Conservation (phyloP, 2,329 filamentous ascomycete genomes). For the Fusarium lateritium region DNA sequence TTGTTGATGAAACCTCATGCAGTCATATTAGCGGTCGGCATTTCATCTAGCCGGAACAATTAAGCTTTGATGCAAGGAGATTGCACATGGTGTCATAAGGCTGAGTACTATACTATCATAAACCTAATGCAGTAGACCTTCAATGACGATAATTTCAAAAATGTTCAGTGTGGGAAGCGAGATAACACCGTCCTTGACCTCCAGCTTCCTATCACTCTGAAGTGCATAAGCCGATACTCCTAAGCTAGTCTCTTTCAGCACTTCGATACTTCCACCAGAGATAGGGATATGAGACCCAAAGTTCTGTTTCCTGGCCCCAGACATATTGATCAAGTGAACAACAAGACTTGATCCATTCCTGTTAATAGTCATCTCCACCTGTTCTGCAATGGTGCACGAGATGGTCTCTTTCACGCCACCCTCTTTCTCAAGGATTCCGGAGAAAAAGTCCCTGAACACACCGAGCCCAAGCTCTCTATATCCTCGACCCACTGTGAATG, state of each 20-base stretch:
- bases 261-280: neutral
- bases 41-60: too few species aligned
- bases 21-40: too few species aligned
- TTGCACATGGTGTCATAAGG: too few species aligned
- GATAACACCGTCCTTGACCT: neutral
- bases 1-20: too few species aligned
- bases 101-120: too few species aligned
- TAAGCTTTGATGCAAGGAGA: too few species aligned
- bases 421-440: neutral
- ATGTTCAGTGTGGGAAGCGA: neutral
- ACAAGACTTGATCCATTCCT: neutral
- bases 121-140: neutral
- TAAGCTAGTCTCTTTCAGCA: neutral
- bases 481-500: neutral
- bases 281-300: neutral
- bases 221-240: neutral
- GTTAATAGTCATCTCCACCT: conserved; percentile 1
- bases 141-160: neutral
- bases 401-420: neutral
- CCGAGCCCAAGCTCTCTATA: neutral
- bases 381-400: neutral
- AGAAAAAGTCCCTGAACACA: neutral
- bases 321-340: neutral
- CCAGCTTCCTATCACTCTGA: neutral
- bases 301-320: neutral